Conservation (phyloP, 176 grass and related monocot genomes). For the Aegilops speltoides region DNA sequence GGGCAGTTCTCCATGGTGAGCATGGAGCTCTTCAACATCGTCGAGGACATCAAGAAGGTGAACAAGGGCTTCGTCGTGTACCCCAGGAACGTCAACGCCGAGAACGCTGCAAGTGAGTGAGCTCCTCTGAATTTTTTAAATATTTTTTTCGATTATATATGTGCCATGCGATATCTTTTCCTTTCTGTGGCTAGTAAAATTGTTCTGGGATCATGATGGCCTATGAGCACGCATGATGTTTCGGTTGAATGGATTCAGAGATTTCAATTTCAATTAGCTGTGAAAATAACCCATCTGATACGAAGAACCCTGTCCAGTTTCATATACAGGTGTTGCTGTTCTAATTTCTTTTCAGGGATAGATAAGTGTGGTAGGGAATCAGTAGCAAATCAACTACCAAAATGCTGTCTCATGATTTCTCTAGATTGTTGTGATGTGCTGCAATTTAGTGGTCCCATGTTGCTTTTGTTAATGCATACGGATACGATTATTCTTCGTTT, state of each 20-base stretch:
- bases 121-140: not conserved
- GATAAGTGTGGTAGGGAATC: not conserved
- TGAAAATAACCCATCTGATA: not conserved
- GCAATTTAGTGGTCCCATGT: constrained; percentile 18
- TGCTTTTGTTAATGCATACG: not conserved
- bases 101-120: constrained; percentile 72
- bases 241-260: not conserved
- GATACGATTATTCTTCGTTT: not conserved
- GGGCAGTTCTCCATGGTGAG: constrained; percentile 96
- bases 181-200: not conserved
- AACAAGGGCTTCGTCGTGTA: constrained; percentile 88
- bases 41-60: constrained; percentile 98
- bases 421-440: not conserved
- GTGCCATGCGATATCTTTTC: too few species aligned
- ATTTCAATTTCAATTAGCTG: not conserved
- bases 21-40: constrained; percentile 97
- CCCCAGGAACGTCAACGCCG: constrained; percentile 87
- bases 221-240: not conserved
- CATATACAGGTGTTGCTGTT: not conserved
- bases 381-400: not conserved
- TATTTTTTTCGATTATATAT: too few species aligned
- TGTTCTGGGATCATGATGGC: not conserved
- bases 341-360: not conserved
- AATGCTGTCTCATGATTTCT: not conserved
- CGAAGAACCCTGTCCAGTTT: not conserved